Base-by-base conservation (phyloP, 2,329 filamentous ascomycete species). In the Paramyrothecium sp. region DNA sequence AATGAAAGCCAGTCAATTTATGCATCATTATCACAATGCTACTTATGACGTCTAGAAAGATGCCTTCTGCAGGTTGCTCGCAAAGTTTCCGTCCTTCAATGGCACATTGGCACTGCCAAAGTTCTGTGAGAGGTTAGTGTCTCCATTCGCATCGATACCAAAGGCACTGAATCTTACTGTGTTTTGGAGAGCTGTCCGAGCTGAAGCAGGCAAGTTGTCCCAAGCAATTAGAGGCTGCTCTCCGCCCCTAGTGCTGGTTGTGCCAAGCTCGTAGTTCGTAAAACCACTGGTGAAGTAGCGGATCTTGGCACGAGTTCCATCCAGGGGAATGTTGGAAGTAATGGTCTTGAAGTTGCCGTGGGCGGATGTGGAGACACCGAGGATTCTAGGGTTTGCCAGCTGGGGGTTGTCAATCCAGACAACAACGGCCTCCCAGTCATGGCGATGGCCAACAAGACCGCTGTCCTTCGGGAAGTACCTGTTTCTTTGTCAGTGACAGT, bases 201-300 rank as follows among this genome's bases (percentile, higher is more conserved):
- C 73, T 7, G 63, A 71, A 17, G 65, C 56, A 2, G 74, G 65
- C 57, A 80, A 61, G 26, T 62, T 69, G 60, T 80, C 77, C 77
- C 77, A 80, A 8, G 76, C 75, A 54, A 79, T 67, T 49, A 81
- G 59, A 1, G 77, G 77, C 66, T 80, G 76, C 46, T 68, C 65
- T 13, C 72, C 73, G 41, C 76, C 77, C 38, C 67, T 63, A 2
- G 64, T 69, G 17, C 54, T 63, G 4, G 75, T 77, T 33, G 77
- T 69, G 34, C 68, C 64, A 49, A 74, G 61, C 44, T 72, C 64
- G 61, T 79, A 76, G 61, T 79, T 69, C 34, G 68, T 54, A 2
- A 66, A 60, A 55, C 63, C 66, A 51, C 58, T 57, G 51, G 67
- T 69, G 54, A 65, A 68, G 64, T 77, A 77, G 51, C 70, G 68